These are phyloP conservation scores for Hortaea werneckii DNA, from an alignment of 2,329 filamentous ascomycete genomes.

Conservation along the genomic window DNA sequence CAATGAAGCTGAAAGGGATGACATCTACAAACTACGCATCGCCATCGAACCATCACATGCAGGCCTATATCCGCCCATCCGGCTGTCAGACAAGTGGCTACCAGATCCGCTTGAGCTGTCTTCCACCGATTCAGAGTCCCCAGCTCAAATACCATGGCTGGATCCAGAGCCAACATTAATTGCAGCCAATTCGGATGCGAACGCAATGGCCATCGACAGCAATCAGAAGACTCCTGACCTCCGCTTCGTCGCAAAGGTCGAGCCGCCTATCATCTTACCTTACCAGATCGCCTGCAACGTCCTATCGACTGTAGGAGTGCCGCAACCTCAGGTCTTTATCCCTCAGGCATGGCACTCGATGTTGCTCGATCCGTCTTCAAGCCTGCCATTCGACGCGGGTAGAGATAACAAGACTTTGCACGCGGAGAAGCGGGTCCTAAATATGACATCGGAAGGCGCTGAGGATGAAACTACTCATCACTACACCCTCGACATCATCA, in stretches of 20 bases:
- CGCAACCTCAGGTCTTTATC: conserved; percentile 36
- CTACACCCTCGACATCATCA: conserved; percentile 60
- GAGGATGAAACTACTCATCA: conserved; percentile 27
- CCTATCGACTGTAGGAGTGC: conserved; percentile 47
- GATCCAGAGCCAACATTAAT: conserved; percentile 59
- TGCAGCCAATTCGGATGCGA: conserved; percentile 26
- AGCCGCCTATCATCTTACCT: conserved; percentile 63
- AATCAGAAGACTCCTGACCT: conserved; percentile 53
- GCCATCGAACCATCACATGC: conserved; percentile 47
- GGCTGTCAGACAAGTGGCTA: conserved; percentile 66
- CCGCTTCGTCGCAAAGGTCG: conserved; percentile 63
- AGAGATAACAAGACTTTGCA: background rate
- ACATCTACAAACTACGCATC: conserved; percentile 58
- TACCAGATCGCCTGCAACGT: conserved; percentile 54
- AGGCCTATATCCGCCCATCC: conserved; percentile 48
- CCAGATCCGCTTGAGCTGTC: conserved; percentile 56
- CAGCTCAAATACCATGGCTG: conserved; percentile 46
- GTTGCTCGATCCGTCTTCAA: conserved; percentile 8
- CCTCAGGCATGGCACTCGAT: conserved; percentile 11
- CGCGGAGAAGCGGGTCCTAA: conserved; percentile 5
- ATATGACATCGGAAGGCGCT: conserved; percentile 4
- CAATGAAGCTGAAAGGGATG: conserved; percentile 6
- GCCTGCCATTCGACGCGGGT: conserved; percentile 1
- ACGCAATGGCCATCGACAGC: conserved; percentile 46
- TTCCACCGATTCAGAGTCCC: conserved; percentile 47